These are phyloP conservation scores for Calonectria multiphialidica DNA, from an alignment of 2,329 filamentous ascomycete species.

Conservation along the genomic window DNA sequence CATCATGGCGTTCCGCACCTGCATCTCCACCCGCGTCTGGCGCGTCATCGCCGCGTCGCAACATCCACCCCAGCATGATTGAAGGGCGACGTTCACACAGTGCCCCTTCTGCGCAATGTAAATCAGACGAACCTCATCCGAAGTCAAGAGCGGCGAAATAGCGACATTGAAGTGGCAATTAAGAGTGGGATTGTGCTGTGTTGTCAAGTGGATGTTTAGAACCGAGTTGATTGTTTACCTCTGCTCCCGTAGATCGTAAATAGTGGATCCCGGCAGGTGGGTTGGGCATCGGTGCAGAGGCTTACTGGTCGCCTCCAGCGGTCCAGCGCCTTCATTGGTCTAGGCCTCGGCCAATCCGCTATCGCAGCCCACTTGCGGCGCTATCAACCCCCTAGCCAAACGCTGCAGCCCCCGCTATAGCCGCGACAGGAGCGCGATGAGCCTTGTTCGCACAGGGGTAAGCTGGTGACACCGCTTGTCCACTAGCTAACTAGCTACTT, in stretches of 20 bases:
- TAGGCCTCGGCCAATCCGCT: slow-evolving; percentile 7
- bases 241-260: slow-evolving; percentile 13
- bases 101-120: slow-evolving; percentile 9
- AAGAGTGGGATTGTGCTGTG: slow-evolving; percentile 13
- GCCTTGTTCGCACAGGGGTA: background rate
- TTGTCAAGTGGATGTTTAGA: slow-evolving; percentile 16
- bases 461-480: slow-evolving; percentile 39
- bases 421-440: background rate
- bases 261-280: slow-evolving; percentile 13
- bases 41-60: slow-evolving; percentile 59
- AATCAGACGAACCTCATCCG: slow-evolving; percentile 24
- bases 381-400: slow-evolving; percentile 38
- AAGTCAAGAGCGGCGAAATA: slow-evolving; percentile 24
- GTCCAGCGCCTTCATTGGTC: slow-evolving; percentile 30
- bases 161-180: slow-evolving; percentile 29
- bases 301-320: slow-evolving; percentile 13
- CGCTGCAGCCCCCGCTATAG: slow-evolving; percentile 36
- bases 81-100: slow-evolving; percentile 4
- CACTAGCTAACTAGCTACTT: background rate
- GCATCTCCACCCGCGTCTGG: slow-evolving; percentile 46
- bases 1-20: slow-evolving; percentile 39
- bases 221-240: slow-evolving; percentile 31
- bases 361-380: slow-evolving; percentile 19
- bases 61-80: slow-evolving; percentile 72
- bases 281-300: slow-evolving; percentile 47